A percentile compares a stretch with the other conserved stretches of the same genome.
Conservation (phyloP, 108 stramenopile species). For the Skeletonema menzelii region DNA sequence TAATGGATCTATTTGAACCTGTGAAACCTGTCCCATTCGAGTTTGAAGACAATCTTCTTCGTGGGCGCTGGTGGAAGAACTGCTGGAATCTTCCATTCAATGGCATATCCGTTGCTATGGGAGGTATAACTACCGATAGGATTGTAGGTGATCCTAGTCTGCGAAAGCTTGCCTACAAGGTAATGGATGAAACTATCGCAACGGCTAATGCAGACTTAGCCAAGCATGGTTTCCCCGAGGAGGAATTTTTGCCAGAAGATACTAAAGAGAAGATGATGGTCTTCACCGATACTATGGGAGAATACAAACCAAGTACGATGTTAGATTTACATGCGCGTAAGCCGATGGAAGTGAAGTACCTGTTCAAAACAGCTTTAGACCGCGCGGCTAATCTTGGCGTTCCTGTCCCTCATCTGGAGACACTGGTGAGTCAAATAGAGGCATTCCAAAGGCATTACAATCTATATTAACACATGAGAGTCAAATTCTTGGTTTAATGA, state of each 20-base stretch:
- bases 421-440: conserved; percentile 72
- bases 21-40: conserved; percentile 49
- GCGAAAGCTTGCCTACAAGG: conserved; percentile 57
- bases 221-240: conserved; percentile 31
- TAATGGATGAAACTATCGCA: conserved; percentile 83
- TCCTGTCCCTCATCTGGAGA: conserved; percentile 70
- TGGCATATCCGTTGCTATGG: conserved; percentile 86
- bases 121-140: conserved; percentile 83
- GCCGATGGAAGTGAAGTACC: conserved; percentile 84
- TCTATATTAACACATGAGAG: conserved; percentile 17
- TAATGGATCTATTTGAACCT: conserved; percentile 58
- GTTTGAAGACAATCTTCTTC: conserved; percentile 59
- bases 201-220: conserved; percentile 79
- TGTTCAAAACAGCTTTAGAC: conserved; percentile 76
- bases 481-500: neutral
- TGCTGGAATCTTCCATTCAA: conserved; percentile 90
- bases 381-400: conserved; percentile 63
- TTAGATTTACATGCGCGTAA: conserved; percentile 69
- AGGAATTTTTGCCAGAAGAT: conserved; percentile 36
- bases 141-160: conserved; percentile 77
- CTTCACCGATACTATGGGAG: conserved; percentile 75
- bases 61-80: conserved; percentile 82
- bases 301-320: conserved; percentile 84
- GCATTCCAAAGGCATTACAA: conserved; percentile 55
- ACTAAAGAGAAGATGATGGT: conserved; percentile 63